Evolutionary conservation across 2,329 filamentous ascomycete species (phyloP), one percentile per base, ranked within the genome.

Genomic region (Hansfordia pulvinata): DNA sequence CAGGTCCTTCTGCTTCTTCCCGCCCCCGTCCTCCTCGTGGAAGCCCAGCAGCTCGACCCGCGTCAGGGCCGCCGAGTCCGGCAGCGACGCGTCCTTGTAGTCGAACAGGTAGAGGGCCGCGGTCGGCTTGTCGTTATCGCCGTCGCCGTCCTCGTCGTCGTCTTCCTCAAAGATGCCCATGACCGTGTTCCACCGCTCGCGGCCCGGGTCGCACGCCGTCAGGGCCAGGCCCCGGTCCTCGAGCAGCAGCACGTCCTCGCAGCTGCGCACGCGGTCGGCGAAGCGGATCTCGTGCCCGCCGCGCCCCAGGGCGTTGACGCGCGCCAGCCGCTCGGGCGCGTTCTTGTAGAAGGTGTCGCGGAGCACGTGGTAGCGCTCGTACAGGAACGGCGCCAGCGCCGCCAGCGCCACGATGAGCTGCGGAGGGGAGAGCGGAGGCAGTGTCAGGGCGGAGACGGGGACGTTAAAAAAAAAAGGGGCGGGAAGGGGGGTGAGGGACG

Each of bases 141-240:
- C n/a, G n/a, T n/a, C n/a, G n/a, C n/a, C n/a, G n/a, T n/a, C n/a
- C n/a, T n/a, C n/a, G n/a, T n/a, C n/a, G n/a, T n/a, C n/a, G n/a
- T n/a, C n/a, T n/a, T n/a, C n/a, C n/a, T 26, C 5, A 45, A 45
- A 49, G 12, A 50, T 29, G n/a, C 46, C 46, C 53, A 58, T 54
- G 31, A 58, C 54, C 3, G 50, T 55, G 33, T 59, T 58, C 40
- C 46, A 52, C 7, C 38, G 43, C 30, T 58, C 55, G 4, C 54
- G 43, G 4, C 54, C 55, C 1, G 47, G 35, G 12, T 58, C 55
- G 25, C 54, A 58, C 10, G 41, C 46, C 4, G 56, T 25, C 16
- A 59, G 38, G 2, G 53, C 55, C 2, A 56, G 4, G 10, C 50
- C 47, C 9, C 41, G 27, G 2, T 43, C 39, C 29, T 57, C 47